Evolutionary conservation across 1,284 basidiomycete species (phyloP).

Genomic region (Mixia osmundae): DNA sequence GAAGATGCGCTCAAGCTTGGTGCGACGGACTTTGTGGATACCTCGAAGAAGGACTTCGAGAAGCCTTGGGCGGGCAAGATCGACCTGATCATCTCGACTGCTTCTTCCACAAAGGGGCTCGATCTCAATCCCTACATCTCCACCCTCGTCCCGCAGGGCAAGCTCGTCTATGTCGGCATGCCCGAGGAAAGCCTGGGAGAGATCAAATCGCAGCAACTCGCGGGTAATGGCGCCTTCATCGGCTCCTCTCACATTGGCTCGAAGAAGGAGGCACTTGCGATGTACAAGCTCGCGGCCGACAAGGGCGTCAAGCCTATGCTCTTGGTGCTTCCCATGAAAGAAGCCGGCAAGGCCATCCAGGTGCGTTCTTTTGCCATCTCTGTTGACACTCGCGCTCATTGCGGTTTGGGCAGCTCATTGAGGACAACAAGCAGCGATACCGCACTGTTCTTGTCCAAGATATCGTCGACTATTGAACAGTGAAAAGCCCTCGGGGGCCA

Average conservation of each 20-base stretch:
- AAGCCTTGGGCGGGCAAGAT: constrained; percentile 27
- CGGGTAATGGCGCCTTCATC: constrained; percentile 24
- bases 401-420: too few species aligned
- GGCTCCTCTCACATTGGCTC: constrained; percentile 34
- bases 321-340: constrained; percentile 34
- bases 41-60: constrained; percentile 26
- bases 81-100: constrained; percentile 29
- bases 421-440: too few species aligned
- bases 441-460: too few species aligned
- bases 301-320: constrained; percentile 27
- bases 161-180: constrained; percentile 33
- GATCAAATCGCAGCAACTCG: constrained; percentile 22
- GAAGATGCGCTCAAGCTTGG: constrained; percentile 24
- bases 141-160: constrained; percentile 31
- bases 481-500: too few species aligned
- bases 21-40: constrained; percentile 28
- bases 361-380: too few species aligned
- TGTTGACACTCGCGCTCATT: too few species aligned
- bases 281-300: constrained; percentile 35
- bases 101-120: constrained; percentile 2
- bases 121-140: constrained; percentile 28
- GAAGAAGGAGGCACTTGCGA: constrained; percentile 32
- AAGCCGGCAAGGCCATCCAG: too few species aligned
- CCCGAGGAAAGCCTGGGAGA: constrained; percentile 24
- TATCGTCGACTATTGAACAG: too few species aligned